Base-by-base conservation (phyloP, 805 yeast species). In the Zygosaccharomyces bailii region DNA sequence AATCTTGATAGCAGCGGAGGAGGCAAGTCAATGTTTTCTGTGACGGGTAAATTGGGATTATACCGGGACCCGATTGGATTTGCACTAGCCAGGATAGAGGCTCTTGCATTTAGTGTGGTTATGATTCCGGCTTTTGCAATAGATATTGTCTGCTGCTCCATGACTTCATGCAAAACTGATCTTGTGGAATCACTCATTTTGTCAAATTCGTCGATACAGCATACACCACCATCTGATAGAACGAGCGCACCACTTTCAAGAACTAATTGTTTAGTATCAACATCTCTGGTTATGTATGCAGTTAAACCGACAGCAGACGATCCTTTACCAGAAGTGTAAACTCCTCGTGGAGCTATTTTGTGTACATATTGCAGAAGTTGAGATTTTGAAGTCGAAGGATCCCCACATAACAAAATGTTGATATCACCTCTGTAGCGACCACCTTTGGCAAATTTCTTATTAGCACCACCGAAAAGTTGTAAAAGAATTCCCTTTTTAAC, bases 281-380 rank as follows among this genome's bases (percentile, higher is more conserved):
- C 76, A 63, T 93, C 99, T 59, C 96, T 75, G 6, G 99, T 90
- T 44, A 93, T 84, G 63, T 93, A 93, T 0, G 99, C 99, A 0
- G 99, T 93, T 59, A 93, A 73, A 73, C 99, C 99, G 39, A 93
- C 99, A 0, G 99, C 99, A 24, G 99, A 93, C 1, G 97, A 89
- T 41, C 99, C 99, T 60, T 93, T 93, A 66, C 99, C 99, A 0
- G 97, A 90, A 3, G 99, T 93, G 67, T 90, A 93, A 31, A 93
- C 87, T 54, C 99, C 99, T 62, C 99, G 76, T 35, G 99, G 99
- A 1, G 99, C 95, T 54, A 93, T 93, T 59, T 90, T 87, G 69
- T 93, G 99, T 34, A 93, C 97, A 55, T 93, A 93, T 60, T 89
- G 95, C 53, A 93, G 73, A 36, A 93, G 68, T 66, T 93, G 99